Evolutionary conservation across 345 rosid species (phyloP).

Genomic region (Microthlaspi erraticum): DNA sequence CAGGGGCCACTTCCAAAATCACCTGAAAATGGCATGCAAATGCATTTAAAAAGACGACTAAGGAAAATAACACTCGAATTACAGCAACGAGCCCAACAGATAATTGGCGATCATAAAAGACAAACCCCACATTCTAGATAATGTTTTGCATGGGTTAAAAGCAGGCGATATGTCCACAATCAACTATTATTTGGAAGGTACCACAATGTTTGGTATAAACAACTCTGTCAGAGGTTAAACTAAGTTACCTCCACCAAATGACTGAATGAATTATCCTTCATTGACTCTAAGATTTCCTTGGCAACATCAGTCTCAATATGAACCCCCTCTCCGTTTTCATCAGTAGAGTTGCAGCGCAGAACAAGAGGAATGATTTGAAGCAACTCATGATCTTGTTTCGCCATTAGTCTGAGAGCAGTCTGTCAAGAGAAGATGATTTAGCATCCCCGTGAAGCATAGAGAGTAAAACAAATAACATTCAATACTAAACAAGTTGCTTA

Average conservation of each 20-base stretch:
- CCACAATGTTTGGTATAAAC: conserved; percentile 1
- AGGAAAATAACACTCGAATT: conserved; percentile 4
- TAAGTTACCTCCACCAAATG: conserved; percentile 85
- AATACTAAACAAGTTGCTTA: conserved; percentile 6
- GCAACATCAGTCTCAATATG: conserved; percentile 49
- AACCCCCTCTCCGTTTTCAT: conserved; percentile 47
- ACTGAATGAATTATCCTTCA: conserved; percentile 87
- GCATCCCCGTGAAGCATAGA: conserved; percentile 1
- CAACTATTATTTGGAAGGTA: conserved; percentile 14
- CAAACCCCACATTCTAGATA: conserved; percentile 7
- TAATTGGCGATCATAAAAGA: conserved; percentile 14
- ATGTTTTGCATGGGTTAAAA: conserved; percentile 6
- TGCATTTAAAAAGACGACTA: not conserved
- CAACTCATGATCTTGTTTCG: conserved; percentile 66
- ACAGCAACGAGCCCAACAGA: conserved; percentile 22
- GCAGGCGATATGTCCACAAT: not conserved
- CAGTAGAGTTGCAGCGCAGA: conserved; percentile 61
- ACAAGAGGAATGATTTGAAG: conserved; percentile 66
- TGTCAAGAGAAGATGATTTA: conserved; percentile 47
- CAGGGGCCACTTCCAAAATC: conserved; percentile 86
- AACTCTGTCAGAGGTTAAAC: conserved; percentile 27
- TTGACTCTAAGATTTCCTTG: conserved; percentile 50
- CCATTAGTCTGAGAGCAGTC: conserved; percentile 77
- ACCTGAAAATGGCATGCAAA: conserved; percentile 59
- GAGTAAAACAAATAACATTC: conserved; percentile 15